Evolutionary conservation across 1,284 basidiomycete genomes (phyloP), one percentile per base, ranked within the genome.

Genomic region (Pseudozyma sp.): DNA sequence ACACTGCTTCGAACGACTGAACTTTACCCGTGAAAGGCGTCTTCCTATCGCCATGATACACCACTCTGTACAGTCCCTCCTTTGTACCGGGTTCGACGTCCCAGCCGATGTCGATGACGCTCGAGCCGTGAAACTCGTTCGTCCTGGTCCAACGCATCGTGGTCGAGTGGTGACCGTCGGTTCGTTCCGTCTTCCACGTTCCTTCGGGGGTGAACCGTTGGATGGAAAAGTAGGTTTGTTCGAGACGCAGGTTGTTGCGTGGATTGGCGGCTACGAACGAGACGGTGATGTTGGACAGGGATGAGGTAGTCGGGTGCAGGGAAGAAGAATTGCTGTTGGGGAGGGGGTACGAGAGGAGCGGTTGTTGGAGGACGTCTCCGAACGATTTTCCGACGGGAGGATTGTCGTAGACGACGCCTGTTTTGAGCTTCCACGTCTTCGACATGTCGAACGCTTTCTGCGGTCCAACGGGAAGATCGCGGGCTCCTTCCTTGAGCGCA

Each of bases 121-220:
- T 67, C 11, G 53, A 69, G 13, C 79, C 79, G 19, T 61, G 60
- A 7, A 68, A 29, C 40, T 59, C 63, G 52, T 65, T 79, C 0
- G 77, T 79, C 16, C 59, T 39, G n/a, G 72, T 81, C 92, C 92
- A 93, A 59, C 87, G 86, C 81, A 89, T 92, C 19, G 87, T 88
- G 2, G 92, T 93, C 8, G 91, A 92, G 33, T 91, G 91, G 82
- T 93, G 92, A 13, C 91, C 92, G 84, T 94, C 92, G 3, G 91
- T 90, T 46, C 89, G 86, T 50, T 90, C 88, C 0, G 87, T 81
- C 56, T 68, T 85, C 91, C 91, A 93, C 0, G n/a, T 43, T 8
- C 57, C 61, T 11, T 54, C 44, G 10, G 87, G 88, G 31, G 66
- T 69, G 29, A 87, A 85, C 49, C 87, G 87, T 71, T 92, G 90